Conservation (phyloP, 176 grass and related monocot genomes). For the Oryza brachyantha region DNA sequence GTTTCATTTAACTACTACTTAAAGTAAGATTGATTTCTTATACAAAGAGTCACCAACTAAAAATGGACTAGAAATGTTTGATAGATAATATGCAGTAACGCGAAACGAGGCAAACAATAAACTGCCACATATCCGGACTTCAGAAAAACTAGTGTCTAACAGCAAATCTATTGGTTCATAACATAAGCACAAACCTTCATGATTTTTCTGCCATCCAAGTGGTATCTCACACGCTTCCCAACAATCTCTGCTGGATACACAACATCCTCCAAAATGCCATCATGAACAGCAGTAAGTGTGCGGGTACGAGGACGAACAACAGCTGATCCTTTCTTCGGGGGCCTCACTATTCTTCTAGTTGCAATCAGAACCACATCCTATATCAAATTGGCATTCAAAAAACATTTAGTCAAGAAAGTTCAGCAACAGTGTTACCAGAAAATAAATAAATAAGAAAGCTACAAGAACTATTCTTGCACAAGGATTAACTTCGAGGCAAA, state of each 20-base stretch:
- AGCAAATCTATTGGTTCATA: not conserved
- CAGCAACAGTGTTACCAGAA: not conserved
- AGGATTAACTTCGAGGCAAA: not conserved
- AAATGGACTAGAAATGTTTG: not conserved
- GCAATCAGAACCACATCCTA: constrained; percentile 69
- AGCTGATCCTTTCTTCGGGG: constrained; percentile 74
- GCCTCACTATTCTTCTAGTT: constrained; percentile 69
- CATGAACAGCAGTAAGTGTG: constrained; percentile 64
- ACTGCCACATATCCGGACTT: not conserved
- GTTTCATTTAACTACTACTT: not conserved
- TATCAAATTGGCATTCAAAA: not conserved
- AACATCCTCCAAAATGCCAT: constrained; percentile 67
- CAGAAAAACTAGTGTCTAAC: not conserved
- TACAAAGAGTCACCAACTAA: not conserved
- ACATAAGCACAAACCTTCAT: constrained; percentile 33
- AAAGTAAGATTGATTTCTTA: not conserved
- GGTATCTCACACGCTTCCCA: constrained; percentile 61
- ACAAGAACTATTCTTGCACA: not conserved
- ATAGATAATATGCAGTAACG: not conserved
- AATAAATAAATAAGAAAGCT: not conserved
- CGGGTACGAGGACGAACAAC: constrained; percentile 62
- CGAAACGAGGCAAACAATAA: not conserved
- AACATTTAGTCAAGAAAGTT: not conserved
- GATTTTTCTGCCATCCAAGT: constrained; percentile 42
- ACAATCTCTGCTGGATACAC: constrained; percentile 75